These are phyloP conservation scores for Curvularia eragrostidis DNA, from an alignment of 2,329 filamentous ascomycete genomes.

Conservation along the genomic window DNA sequence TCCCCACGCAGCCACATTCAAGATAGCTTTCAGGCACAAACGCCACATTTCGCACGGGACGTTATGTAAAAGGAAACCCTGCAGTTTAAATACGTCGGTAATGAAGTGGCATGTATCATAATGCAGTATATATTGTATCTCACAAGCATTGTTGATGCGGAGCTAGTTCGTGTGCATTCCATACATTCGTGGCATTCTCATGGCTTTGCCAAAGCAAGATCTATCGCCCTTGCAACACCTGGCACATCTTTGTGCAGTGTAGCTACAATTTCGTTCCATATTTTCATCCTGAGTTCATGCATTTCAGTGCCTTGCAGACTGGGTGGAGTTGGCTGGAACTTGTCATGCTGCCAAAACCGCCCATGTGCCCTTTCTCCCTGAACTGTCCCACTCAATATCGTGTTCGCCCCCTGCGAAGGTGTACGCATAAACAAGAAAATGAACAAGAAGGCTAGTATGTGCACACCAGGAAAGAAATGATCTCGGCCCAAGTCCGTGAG, in stretches of 20 bases:
- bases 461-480: conserved; percentile 36
- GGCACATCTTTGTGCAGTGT: conserved; percentile 42
- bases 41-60: neutral
- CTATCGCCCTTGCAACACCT: conserved; percentile 17
- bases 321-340: conserved; percentile 38
- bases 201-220: conserved; percentile 11
- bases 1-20: conserved; percentile 7
- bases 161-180: neutral
- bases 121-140: no score
- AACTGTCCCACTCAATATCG: conserved; percentile 43
- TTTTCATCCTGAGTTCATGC: conserved; percentile 34
- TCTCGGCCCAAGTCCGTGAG: conserved; percentile 42
- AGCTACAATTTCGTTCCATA: conserved; percentile 47
- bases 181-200: neutral
- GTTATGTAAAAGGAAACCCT: neutral
- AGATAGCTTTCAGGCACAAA: neutral
- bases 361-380: conserved; percentile 45
- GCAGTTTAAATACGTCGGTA: neutral
- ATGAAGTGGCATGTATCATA: neutral
- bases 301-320: conserved; percentile 43
- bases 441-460: conserved; percentile 30
- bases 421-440: conserved; percentile 35
- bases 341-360: conserved; percentile 47
- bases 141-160: no score
- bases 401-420: conserved; percentile 40